These are phyloP conservation scores for Pyrenophora tritici-repentis DNA, from an alignment of 2,329 filamentous ascomycete species.

Conservation along the genomic window DNA sequence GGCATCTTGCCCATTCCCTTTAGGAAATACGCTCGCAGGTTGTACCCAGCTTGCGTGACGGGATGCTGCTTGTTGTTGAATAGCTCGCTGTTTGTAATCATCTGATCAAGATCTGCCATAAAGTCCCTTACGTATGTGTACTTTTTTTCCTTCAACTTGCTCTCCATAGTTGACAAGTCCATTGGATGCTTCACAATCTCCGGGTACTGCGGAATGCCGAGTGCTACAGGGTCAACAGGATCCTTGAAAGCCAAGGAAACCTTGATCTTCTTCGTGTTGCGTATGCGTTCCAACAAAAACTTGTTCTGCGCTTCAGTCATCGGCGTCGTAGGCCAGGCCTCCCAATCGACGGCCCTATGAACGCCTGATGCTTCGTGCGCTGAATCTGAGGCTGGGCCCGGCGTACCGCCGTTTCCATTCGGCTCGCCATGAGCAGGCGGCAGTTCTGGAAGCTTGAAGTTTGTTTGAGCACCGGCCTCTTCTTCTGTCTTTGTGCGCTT, in stretches of 20 bases:
- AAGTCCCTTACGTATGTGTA: conserved; percentile 76
- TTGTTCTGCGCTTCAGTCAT: conserved; percentile 63
- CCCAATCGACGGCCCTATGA: conserved; percentile 41
- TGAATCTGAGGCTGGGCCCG: conserved; percentile 29
- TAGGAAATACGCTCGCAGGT: conserved; percentile 63
- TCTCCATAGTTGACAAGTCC: conserved; percentile 82
- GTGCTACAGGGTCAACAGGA: conserved; percentile 76
- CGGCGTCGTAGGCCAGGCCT: conserved; percentile 39
- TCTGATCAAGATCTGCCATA: conserved; percentile 73
- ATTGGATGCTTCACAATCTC: conserved; percentile 76
- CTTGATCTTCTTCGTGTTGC: conserved; percentile 84
- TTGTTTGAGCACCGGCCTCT: conserved; percentile 35
- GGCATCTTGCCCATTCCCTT: conserved; percentile 66
- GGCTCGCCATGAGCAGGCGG: conserved; percentile 39
- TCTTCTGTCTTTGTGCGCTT: conserved; percentile 79
- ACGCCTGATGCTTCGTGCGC: conserved; percentile 39
- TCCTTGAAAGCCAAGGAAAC: conserved; percentile 75
- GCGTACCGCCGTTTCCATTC: conserved; percentile 29
- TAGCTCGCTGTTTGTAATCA: conserved; percentile 75
- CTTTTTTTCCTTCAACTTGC: conserved; percentile 70
- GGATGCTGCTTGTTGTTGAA: conserved; percentile 84
- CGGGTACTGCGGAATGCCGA: conserved; percentile 76
- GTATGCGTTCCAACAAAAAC: conserved; percentile 68
- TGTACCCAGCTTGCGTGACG: conserved; percentile 70
- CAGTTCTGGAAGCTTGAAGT: conserved; percentile 53